Base-by-base conservation (phyloP, 169 alveolate genomes). In the Cryptosporidium sp. region DNA sequence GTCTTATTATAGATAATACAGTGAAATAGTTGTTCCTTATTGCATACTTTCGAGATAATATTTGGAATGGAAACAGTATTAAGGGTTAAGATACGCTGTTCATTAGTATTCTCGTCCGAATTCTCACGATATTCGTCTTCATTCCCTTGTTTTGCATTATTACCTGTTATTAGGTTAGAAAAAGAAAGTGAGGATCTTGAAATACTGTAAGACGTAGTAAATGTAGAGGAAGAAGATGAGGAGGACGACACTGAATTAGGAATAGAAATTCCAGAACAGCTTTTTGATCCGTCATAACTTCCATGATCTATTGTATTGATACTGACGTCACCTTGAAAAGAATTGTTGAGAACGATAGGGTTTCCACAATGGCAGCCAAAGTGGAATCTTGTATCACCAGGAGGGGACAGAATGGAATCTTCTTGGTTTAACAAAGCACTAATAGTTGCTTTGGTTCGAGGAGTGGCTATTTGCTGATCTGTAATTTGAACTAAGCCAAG, bases 321-420 rank as follows among this genome's bases (percentile, higher is more conserved):
- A 26, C 39, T 55, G 37, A 12, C 18, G 67, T 26, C 21, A 8
- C 67, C 67, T 55, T 55, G 37, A n/a, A 5, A 12, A 59, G 37
- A 9, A n/a, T 26, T 35, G 14, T 33, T 65, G 1, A 65, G 71
- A 39, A 62, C 45, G 18, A 41, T 65, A 41, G 70, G 62, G 62
- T 21, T 58, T 3, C 89, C 89, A 10, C 89, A 80, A 37, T 67
- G 71, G 43, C 89, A 80, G 16, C 89, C 89, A 65, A 80, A 80
- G 33, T 80, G 89, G 29, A 80, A 80, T 62, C 89, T 80, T n/a
- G 89, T 74, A 67, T 80, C 89, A 18, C 89, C 62, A 4, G 89
- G 89, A 23, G 89, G 89, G 43, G 89, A 61, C 37, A 65, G 21
- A 45, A 80, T 80, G 7, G 89, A 59, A 65, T 80, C 73, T 62